A percentile compares a stretch with the other conserved stretches of the same genome.
Conservation (phyloP, 345 rosid species). For the Brassica incana region DNA sequence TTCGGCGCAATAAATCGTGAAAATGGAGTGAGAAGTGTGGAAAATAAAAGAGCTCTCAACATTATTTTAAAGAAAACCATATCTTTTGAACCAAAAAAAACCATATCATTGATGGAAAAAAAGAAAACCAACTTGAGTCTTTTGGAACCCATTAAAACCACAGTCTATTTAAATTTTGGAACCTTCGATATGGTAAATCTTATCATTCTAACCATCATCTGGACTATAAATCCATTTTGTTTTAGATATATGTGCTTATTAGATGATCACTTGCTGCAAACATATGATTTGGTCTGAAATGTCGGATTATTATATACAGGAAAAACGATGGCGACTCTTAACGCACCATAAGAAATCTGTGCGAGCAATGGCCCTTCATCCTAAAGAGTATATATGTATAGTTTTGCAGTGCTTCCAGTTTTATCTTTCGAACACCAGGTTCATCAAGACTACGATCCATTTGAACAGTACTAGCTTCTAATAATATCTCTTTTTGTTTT, state of each 20-base stretch:
- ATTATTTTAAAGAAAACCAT: too few relatives aligned
- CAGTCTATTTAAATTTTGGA: slow-evolving; percentile 92
- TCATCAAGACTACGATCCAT: background rate
- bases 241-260: background rate
- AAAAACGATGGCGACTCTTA: slow-evolving; percentile 83
- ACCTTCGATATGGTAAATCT: slow-evolving; percentile 80
- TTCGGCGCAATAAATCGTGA: too few relatives aligned
- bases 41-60: too few relatives aligned
- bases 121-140: too few relatives aligned
- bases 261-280: too few relatives aligned
- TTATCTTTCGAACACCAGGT: background rate
- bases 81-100: too few relatives aligned
- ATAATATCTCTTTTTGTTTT: slow-evolving; percentile 5
- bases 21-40: too few relatives aligned
- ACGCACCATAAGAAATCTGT: slow-evolving; percentile 99
- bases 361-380: slow-evolving; percentile 91
- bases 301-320: slow-evolving; percentile 49
- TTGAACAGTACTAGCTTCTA: background rate
- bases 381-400: slow-evolving; percentile 62
- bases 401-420: slow-evolving; percentile 1
- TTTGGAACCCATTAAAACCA: slow-evolving; percentile 73
- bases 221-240: background rate
- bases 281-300: background rate
- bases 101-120: too few relatives aligned
- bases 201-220: background rate